Evolutionary conservation across 148 eudicot genomes (phyloP).

Genomic region (Talinum fruticosum): DNA sequence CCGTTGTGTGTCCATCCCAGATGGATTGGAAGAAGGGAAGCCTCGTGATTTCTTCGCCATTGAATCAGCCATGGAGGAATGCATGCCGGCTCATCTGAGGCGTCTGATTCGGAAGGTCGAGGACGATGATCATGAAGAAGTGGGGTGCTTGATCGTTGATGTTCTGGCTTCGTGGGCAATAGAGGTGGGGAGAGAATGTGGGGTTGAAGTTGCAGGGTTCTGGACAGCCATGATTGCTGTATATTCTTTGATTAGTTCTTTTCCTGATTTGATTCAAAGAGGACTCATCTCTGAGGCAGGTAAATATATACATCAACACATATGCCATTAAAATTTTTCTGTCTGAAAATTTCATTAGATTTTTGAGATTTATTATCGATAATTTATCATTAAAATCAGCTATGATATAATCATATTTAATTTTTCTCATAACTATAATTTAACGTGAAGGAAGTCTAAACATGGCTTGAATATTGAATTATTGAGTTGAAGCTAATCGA

Average conservation of each 20-base stretch:
- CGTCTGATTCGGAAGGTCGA: slow-evolving; percentile 21
- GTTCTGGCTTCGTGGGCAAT: slow-evolving; percentile 63
- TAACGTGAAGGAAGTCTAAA: no score
- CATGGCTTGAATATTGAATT: no score
- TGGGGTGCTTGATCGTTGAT: slow-evolving; percentile 43
- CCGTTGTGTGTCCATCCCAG: slow-evolving; percentile 25
- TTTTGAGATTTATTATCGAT: no score
- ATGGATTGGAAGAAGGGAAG: slow-evolving; percentile 23
- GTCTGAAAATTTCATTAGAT: no score
- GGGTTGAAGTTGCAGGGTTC: slow-evolving; percentile 54
- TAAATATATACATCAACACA: slow-evolving; percentile 8
- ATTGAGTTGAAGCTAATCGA: no score
- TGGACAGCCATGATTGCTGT: slow-evolving; percentile 79
- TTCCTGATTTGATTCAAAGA: slow-evolving; percentile 47
- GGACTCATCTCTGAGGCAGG: slow-evolving; percentile 64
- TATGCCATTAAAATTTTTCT: not conserved
- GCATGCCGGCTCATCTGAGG: slow-evolving; percentile 37
- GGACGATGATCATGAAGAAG: slow-evolving; percentile 13
- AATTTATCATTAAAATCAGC: no score
- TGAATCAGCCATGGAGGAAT: slow-evolving; percentile 39
- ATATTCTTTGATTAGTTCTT: slow-evolving; percentile 46
- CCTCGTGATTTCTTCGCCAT: slow-evolving; percentile 35
- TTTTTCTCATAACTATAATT: no score
- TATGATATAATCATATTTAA: no score
- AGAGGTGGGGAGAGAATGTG: slow-evolving; percentile 39